Evolutionary conservation across 345 rosid genomes (phyloP).

Genomic region (Camelina neglecta): DNA sequence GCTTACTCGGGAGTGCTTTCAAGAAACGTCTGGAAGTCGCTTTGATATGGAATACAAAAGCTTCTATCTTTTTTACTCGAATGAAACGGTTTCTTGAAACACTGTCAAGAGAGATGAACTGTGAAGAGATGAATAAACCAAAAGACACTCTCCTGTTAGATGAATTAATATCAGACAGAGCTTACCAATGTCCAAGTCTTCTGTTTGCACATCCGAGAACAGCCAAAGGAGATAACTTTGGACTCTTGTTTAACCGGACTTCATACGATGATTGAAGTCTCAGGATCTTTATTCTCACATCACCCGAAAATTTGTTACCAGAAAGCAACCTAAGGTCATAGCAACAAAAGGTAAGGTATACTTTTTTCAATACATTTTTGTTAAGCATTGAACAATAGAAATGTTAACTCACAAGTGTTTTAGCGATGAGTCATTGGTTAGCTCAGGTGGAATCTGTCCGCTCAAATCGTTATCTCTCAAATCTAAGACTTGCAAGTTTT

Average conservation of each 20-base stretch:
- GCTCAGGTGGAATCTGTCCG: conserved; percentile 69
- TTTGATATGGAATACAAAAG: conserved; percentile 48
- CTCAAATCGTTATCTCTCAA: conserved; percentile 70
- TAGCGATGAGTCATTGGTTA: conserved; percentile 52
- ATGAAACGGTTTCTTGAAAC: conserved; percentile 57
- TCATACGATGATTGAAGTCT: conserved; percentile 56
- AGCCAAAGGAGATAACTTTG: conserved; percentile 36
- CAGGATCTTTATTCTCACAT: conserved; percentile 49
- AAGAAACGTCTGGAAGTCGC: conserved; percentile 49
- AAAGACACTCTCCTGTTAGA: neutral
- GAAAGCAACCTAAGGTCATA: conserved; percentile 68
- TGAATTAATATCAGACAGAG: conserved; percentile 1
- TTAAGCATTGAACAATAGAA: conserved; percentile 52
- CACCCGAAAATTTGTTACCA: conserved; percentile 64
- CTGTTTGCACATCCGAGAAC: conserved; percentile 51
- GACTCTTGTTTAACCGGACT: conserved; percentile 57
- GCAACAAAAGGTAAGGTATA: conserved; percentile 8
- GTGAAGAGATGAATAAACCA: conserved; percentile 2
- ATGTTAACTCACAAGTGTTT: conserved; percentile 71
- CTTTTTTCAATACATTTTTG: conserved; percentile 36
- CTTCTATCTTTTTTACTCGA: conserved; percentile 48
- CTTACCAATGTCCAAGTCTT: conserved; percentile 76
- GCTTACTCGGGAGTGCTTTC: conserved; percentile 46
- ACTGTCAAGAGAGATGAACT: conserved; percentile 42
- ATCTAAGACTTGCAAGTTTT: conserved; percentile 68